Conservation (phyloP, 139 green algal species). For the Chlamydomonas incerta region DNA sequence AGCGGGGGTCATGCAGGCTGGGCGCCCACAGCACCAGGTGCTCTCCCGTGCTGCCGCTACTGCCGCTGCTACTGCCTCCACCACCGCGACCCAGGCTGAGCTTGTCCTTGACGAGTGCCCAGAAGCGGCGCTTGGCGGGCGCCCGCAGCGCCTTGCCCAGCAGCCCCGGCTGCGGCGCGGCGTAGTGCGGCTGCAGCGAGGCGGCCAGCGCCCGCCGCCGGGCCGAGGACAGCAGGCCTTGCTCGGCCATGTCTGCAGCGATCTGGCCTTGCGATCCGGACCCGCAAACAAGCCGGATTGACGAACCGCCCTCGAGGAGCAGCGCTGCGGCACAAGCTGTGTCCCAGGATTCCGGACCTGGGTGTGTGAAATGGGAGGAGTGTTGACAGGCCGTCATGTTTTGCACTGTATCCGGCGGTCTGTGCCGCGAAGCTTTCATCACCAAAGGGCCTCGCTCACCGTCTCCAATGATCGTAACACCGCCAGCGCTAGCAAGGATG, state of each 20-base stretch:
- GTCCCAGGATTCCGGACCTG: too few species aligned
- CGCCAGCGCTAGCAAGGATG: too few species aligned
- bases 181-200: constrained; percentile 24
- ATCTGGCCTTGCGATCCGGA: background rate
- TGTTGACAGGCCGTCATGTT: too few species aligned
- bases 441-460: too few species aligned
- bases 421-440: too few species aligned
- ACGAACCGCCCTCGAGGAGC: too few species aligned
- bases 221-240: background rate
- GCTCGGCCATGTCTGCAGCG: background rate
- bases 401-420: too few species aligned
- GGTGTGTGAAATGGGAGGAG: too few species aligned
- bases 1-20: constrained; percentile 23
- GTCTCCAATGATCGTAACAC: too few species aligned
- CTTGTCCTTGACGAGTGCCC: constrained; percentile 2
- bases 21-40: constrained; percentile 19
- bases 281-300: background rate
- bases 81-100: background rate
- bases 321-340: too few species aligned
- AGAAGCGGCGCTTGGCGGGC: constrained; percentile 35
- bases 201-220: background rate
- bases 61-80: background rate
- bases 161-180: background rate
- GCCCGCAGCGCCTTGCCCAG: background rate
- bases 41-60: background rate